A percentile compares a stretch with the other conserved stretches of the same genome.
Conservation (phyloP, 805 yeast species). For the Kregervanrija fluxuum region DNA sequence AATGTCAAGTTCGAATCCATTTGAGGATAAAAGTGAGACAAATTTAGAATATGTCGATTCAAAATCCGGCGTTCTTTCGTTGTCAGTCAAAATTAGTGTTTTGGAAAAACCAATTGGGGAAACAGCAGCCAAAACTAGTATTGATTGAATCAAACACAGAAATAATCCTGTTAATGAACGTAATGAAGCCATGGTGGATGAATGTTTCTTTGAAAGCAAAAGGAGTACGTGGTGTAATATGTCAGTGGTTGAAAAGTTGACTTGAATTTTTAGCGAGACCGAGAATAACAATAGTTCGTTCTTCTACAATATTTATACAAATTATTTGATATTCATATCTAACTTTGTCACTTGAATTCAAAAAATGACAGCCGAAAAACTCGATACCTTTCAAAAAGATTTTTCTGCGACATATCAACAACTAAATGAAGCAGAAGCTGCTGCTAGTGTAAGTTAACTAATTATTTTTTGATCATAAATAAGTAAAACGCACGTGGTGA, state of each 20-base stretch:
- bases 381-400: slow-evolving; percentile 15
- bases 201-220: no score
- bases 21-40: slow-evolving; percentile 10
- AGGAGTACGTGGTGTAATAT: no score
- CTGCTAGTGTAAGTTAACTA: slow-evolving; percentile 38
- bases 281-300: no score
- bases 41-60: slow-evolving; percentile 19
- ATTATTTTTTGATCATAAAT: no score
- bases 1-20: slow-evolving; percentile 17
- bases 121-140: slow-evolving; percentile 1
- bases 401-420: slow-evolving; percentile 53
- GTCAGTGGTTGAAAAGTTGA: no score
- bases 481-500: no score
- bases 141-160: slow-evolving; percentile 22
- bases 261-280: no score
- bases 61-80: slow-evolving; percentile 11
- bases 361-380: background rate
- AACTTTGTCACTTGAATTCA: no score
- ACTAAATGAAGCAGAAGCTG: slow-evolving; percentile 60
- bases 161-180: slow-evolving; percentile 2
- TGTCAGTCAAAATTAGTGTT: slow-evolving; percentile 20
- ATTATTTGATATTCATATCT: no score
- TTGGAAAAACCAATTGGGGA: slow-evolving; percentile 10
- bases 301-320: no score
- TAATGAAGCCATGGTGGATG: no score